Conservation (phyloP, 768 basidiomycete species). For the Cantharellus anzutake region DNA sequence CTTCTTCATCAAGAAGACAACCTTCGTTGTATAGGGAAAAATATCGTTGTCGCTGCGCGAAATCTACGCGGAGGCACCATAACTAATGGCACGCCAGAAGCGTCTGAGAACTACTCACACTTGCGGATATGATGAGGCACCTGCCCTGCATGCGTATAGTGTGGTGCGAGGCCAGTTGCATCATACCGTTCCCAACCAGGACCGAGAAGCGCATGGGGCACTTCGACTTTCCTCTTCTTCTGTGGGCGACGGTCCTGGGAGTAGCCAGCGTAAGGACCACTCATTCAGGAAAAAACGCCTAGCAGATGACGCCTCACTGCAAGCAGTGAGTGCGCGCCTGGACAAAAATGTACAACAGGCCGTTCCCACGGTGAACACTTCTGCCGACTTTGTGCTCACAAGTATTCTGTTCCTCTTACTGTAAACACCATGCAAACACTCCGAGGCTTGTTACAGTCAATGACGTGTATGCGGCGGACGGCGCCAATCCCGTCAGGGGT, state of each 20-base stretch:
- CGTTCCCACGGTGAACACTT: too few relatives aligned
- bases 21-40: slow-evolving; percentile 68
- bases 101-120: slow-evolving; percentile 34
- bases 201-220: neutral
- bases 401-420: neutral
- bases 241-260: neutral
- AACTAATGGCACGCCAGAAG: neutral
- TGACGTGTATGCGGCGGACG: neutral
- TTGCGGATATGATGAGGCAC: slow-evolving; percentile 68
- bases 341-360: too few relatives aligned
- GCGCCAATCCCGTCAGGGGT: neutral
- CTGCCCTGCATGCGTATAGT: slow-evolving; percentile 40
- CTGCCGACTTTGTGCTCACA: too few relatives aligned
- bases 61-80: slow-evolving; percentile 34
- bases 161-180: slow-evolving; percentile 52
- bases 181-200: slow-evolving; percentile 31
- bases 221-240: neutral
- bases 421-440: neutral
- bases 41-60: slow-evolving; percentile 60
- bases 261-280: too few relatives aligned
- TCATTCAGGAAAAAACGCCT: too few relatives aligned
- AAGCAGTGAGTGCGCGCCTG: too few relatives aligned
- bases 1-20: slow-evolving; percentile 80
- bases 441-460: neutral
- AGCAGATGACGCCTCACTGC: too few relatives aligned